These are phyloP conservation scores for Diplodia corticola DNA, from an alignment of 2,329 filamentous ascomycete species.

Conservation along the genomic window DNA sequence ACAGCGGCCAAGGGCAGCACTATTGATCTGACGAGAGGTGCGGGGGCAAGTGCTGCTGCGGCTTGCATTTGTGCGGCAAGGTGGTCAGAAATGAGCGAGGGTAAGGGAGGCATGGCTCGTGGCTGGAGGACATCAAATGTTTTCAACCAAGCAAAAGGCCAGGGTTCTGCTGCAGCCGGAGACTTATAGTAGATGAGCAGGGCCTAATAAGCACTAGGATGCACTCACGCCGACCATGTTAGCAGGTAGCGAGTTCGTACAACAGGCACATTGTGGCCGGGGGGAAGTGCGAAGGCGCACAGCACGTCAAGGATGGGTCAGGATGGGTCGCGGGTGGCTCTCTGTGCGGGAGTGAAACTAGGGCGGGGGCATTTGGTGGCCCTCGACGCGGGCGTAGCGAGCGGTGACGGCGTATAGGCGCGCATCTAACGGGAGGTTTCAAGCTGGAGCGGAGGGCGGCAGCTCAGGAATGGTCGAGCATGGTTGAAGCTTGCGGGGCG, in stretches of 20 bases:
- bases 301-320: conserved; percentile 8
- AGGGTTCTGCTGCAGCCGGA: neutral
- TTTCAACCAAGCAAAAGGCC: conserved; percentile 4
- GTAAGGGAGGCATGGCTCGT: conserved; percentile 10
- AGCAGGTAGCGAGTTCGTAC: conserved; percentile 12
- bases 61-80: conserved; percentile 8
- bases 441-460: neutral
- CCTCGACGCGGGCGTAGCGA: neutral
- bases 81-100: neutral
- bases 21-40: neutral
- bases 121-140: neutral
- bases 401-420: neutral
- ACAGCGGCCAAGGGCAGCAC: conserved; percentile 1
- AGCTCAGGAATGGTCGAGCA: conserved; percentile 15
- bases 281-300: conserved; percentile 8
- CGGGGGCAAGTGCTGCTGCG: neutral
- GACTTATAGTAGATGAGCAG: conserved; percentile 13
- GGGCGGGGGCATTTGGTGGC: conserved; percentile 3
- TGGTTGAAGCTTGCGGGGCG: conserved; percentile 17
- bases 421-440: neutral
- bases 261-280: conserved; percentile 9
- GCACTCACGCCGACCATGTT: conserved; percentile 5
- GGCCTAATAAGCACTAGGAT: conserved; percentile 15
- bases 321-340: conserved; percentile 12
- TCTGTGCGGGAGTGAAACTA: conserved; percentile 11